Evolutionary conservation across 2,329 filamentous ascomycete species (phyloP), one percentile per base, ranked within the genome.

Genomic region (Periconia macrospinosa): DNA sequence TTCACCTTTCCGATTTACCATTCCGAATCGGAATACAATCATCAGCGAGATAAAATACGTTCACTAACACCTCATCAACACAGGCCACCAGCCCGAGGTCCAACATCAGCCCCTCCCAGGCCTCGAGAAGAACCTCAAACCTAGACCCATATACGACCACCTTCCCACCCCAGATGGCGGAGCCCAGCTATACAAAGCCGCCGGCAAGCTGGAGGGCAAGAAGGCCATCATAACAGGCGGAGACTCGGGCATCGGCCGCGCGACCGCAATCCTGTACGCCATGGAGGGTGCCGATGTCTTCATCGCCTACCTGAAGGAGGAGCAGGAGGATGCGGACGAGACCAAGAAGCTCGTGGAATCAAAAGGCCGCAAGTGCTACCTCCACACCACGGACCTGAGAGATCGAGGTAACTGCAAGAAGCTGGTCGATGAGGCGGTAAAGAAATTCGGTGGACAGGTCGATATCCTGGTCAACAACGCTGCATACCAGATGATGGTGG

Each of bases 201-300:
- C 90, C 1, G 86, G 85, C 46, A 95, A 94, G 76, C 83, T 94
- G 7, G 75, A 84, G 64, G 89, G 86, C 57, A 90, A 88, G 74
- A 89, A 85, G 54, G 89, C 90, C 8, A 74, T 94, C 53, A 93
- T 94, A 65, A 93, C 90, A 0, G 90, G 90, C 15, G 90, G 90
- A 3, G 90, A 93, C 72, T 87, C 84, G 7, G 90, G 90, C 1
- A 93, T 94, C 59, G 89, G 90, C 7, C 85, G 89, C 37, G 86
- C 90, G 1, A 84, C 87, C 1, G 89, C 90, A 1, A 81, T 93
- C 15, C 79, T 94, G 0, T 94, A 88, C 63, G 90, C 90, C 40
- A 88, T 91, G 81, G 91, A 94, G 73, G 91, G 90, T 6, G 89
- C 89, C 14, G 85, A 89, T 57, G 84, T 82, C 47, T 79, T 89